Percentiles rank a stretch among this genome's conserved stretches.
Conservation (phyloP, 805 yeast genomes). For the Priceomyces medius region DNA sequence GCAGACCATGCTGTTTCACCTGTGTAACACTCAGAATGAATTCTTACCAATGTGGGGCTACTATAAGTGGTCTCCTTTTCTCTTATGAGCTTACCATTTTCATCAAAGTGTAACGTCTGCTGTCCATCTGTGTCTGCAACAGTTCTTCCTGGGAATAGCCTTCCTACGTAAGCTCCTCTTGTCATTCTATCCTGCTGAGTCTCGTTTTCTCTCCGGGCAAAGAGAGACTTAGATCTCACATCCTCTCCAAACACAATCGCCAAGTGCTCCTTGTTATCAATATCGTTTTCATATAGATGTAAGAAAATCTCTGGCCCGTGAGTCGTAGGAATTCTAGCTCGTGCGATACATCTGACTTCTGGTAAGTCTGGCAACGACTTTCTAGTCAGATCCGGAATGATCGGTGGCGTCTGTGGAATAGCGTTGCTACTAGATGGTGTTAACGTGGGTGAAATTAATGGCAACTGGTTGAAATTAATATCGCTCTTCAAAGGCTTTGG, state of each 20-base stretch:
- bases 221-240: conserved; percentile 75
- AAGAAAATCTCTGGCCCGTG: conserved; percentile 91
- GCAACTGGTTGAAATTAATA: conserved; percentile 18
- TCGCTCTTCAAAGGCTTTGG: conserved; percentile 7
- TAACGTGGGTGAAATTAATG: conserved; percentile 22
- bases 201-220: conserved; percentile 60
- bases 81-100: conserved; percentile 29
- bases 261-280: conserved; percentile 89
- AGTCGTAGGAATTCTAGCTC: conserved; percentile 96
- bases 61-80: conserved; percentile 27
- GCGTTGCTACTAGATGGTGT: conserved; percentile 16
- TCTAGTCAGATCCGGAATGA: conserved; percentile 24
- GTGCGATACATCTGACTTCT: conserved; percentile 77
- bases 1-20: conserved; percentile 99
- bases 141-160: conserved; percentile 80
- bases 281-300: conserved; percentile 81
- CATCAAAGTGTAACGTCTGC: conserved; percentile 29
- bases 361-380: conserved; percentile 53
- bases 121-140: conserved; percentile 59
- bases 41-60: conserved; percentile 69
- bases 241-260: conserved; percentile 97
- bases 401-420: conserved; percentile 14
- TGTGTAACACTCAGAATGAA: conserved; percentile 96
- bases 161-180: conserved; percentile 96
- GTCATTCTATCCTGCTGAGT: conserved; percentile 94